Evolutionary conservation across 2,329 filamentous ascomycete species (phyloP).

Genomic region (Fusarium sambucinum): DNA sequence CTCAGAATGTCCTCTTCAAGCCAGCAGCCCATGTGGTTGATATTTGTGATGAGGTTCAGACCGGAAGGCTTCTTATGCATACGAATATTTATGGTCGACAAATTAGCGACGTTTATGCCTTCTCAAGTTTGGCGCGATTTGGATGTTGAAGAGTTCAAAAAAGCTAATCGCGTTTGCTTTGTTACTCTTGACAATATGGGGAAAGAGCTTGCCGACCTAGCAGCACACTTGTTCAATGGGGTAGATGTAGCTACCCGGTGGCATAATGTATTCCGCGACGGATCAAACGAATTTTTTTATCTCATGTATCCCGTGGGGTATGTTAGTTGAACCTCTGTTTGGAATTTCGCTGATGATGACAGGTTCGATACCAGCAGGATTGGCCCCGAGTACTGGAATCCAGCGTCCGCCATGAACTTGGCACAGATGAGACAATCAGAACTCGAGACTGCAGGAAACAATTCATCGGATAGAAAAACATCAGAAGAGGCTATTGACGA

Average conservation of each 20-base stretch:
- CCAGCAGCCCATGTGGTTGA: no score
- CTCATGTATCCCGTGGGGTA: neutral
- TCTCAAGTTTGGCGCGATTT: neutral
- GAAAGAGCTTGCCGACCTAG: neutral
- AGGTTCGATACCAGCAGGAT: neutral
- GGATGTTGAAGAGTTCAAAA: neutral
- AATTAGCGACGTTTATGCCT: neutral
- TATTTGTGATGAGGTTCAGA: neutral
- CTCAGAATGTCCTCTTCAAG: neutral
- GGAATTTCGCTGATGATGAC: neutral
- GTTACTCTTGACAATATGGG: neutral
- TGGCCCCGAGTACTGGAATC: no score
- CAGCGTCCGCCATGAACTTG: no score
- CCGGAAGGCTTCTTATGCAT: neutral
- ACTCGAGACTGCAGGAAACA: no score
- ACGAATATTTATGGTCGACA: neutral
- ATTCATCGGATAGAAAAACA: no score
- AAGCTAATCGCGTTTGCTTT: neutral
- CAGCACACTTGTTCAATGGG: neutral
- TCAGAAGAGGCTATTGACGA: no score
- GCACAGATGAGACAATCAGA: neutral
- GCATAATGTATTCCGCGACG: neutral
- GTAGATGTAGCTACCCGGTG: neutral
- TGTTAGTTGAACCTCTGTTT: neutral
- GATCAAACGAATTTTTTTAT: rapidly evolving